These are phyloP conservation scores for Priceomyces melissophilus DNA, from an alignment of 805 yeast species.

Conservation along the genomic window DNA sequence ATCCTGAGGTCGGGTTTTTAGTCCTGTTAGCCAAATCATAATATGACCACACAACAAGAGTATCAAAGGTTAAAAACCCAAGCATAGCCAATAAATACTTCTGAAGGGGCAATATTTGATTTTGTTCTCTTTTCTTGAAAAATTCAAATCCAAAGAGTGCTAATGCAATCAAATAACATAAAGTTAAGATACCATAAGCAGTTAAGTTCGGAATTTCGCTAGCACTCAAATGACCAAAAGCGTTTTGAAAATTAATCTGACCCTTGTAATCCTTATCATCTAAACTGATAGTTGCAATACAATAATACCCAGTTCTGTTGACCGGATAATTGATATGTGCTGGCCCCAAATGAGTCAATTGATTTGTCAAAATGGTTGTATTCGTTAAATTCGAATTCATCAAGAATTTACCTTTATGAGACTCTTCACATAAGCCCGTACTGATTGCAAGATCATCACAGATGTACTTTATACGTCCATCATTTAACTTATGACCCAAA, in stretches of 20 bases:
- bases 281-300: conserved; percentile 68
- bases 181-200: conserved; percentile 79
- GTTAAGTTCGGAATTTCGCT: conserved; percentile 89
- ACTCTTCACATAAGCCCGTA: conserved; percentile 48
- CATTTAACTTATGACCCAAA: conserved; percentile 57
- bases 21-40: conserved; percentile 75
- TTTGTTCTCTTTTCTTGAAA: conserved; percentile 66
- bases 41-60: conserved; percentile 85
- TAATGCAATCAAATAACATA: conserved; percentile 77
- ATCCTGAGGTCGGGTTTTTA: conserved; percentile 47
- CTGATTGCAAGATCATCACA: conserved; percentile 72
- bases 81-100: conserved; percentile 85
- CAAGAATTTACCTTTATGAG: conserved; percentile 61
- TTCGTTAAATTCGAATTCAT: conserved; percentile 43
- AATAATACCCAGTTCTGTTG: conserved; percentile 82
- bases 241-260: conserved; percentile 79
- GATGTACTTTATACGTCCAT: conserved; percentile 42
- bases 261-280: conserved; percentile 52
- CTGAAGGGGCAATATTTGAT: conserved; percentile 86
- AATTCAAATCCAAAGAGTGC: conserved; percentile 84
- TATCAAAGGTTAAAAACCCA: conserved; percentile 77
- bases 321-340: conserved; percentile 63
- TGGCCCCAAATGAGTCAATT: conserved; percentile 55
- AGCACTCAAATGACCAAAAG: conserved; percentile 87
- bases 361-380: conserved; percentile 55